Percentiles rank a stretch among this genome's conserved stretches.
These are phyloP conservation scores for Astrothelium macrocarpum DNA, from an alignment of 495 filamentous ascomycete species.

Conservation along the genomic window DNA sequence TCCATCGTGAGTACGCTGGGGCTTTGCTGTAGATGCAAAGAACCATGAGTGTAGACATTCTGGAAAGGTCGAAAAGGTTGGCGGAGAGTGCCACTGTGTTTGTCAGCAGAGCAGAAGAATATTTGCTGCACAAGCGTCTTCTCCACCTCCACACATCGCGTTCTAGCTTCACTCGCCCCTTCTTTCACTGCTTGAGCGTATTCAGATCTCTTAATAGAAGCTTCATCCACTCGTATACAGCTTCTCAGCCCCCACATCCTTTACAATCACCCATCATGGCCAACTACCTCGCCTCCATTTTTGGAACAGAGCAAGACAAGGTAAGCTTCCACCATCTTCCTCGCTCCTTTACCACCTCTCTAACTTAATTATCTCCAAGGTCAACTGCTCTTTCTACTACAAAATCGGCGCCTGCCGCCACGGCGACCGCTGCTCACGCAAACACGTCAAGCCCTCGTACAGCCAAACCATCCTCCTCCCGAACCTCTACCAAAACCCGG, in stretches of 20 bases:
- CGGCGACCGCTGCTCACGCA: constrained; percentile 93
- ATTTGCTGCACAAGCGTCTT: not conserved
- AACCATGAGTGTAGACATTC: too few relatives aligned
- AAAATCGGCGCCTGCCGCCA: constrained; percentile 98
- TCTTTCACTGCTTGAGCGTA: not conserved
- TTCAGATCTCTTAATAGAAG: not conserved
- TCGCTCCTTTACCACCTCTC: not conserved
- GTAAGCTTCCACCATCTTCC: constrained; percentile 27
- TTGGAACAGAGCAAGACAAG: constrained; percentile 99
- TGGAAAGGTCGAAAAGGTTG: constrained; percentile 3
- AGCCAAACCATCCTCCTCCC: constrained; percentile 94
- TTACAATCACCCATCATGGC: constrained; percentile 45
- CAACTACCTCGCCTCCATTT: constrained; percentile 98
- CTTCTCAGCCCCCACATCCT: not conserved
- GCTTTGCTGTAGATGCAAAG: too few relatives aligned
- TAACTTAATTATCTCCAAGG: constrained; percentile 19
- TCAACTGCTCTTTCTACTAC: constrained; percentile 79
- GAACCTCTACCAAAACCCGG: constrained; percentile 98
- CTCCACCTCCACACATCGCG: not conserved
- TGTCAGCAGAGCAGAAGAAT: not conserved
- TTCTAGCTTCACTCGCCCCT: not conserved
- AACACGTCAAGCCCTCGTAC: constrained; percentile 98
- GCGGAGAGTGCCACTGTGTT: not conserved
- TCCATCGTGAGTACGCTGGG: too few relatives aligned
- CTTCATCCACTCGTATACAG: not conserved